These are phyloP conservation scores for Yarrowia hollandica DNA, from an alignment of 805 yeast species.

Conservation along the genomic window DNA sequence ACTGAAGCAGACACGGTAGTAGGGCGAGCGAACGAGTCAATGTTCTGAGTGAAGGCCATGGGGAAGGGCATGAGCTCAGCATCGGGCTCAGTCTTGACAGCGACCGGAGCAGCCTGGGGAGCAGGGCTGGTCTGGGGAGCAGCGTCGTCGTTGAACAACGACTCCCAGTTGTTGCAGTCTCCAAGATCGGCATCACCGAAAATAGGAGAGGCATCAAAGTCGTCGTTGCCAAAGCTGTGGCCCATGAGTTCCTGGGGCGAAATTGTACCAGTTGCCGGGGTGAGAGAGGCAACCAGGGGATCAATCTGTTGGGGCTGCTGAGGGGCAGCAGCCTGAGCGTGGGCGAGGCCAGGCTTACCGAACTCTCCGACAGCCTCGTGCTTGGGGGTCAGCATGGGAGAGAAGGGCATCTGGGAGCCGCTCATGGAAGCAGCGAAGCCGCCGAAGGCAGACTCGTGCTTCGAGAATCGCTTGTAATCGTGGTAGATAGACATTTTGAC, in stretches of 20 bases:
- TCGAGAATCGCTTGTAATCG: conserved; percentile 31
- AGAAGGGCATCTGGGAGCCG: conserved; percentile 20
- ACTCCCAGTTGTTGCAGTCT: conserved; percentile 39
- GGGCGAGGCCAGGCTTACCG: conserved; percentile 18
- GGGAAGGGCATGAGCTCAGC: conserved; percentile 26
- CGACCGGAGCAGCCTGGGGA: not conserved
- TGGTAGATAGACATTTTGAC: conserved; percentile 24
- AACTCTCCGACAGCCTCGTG: conserved; percentile 26
- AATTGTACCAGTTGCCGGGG: conserved; percentile 30
- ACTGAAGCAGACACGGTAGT: conserved; percentile 11
- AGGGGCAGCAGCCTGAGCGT: not conserved
- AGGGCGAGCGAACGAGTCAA: conserved; percentile 9
- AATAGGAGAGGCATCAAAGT: conserved; percentile 40
- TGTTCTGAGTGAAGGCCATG: conserved; percentile 28
- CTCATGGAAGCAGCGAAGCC: conserved; percentile 32
- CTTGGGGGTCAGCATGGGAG: conserved; percentile 31
- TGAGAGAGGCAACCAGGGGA: conserved; percentile 29
- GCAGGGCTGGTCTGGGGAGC: conserved; percentile 9
- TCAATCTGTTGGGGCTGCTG: conserved; percentile 21
- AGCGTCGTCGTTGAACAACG: conserved; percentile 39
- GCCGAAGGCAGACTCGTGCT: conserved; percentile 38
- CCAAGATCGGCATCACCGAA: conserved; percentile 39
- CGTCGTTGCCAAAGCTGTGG: conserved; percentile 29
- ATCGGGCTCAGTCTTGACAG: conserved; percentile 23
- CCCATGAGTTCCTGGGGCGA: conserved; percentile 29